Conservation (phyloP, 257 asterid genomes). For the Solanum etuberosum region DNA sequence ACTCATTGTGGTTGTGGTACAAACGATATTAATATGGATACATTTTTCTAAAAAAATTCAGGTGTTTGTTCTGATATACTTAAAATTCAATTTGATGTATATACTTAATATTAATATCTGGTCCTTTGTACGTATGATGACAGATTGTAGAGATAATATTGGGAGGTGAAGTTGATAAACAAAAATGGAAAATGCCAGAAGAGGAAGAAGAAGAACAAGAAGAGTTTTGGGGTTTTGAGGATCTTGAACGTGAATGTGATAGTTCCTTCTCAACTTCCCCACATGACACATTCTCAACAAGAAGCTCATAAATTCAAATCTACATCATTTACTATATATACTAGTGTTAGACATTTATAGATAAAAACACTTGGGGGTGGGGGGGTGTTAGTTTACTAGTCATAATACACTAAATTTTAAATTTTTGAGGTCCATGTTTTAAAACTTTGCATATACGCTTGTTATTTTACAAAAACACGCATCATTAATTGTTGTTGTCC, state of each 20-base stretch:
- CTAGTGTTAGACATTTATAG: neutral
- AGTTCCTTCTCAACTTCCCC: conserved; percentile 51
- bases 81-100: neutral
- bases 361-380: neutral
- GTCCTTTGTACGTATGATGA: neutral
- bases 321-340: neutral
- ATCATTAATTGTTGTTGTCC: neutral
- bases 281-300: conserved; percentile 31
- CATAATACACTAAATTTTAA: neutral
- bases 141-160: conserved; percentile 60
- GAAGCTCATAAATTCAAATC: conserved; percentile 24
- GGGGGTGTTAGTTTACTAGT: neutral
- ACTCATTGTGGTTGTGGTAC: neutral
- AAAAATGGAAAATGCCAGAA: conserved; percentile 63
- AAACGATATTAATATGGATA: neutral
- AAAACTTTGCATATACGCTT: neutral
- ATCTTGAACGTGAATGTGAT: conserved; percentile 72
- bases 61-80: neutral
- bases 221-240: conserved; percentile 83
- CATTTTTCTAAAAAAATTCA: neutral
- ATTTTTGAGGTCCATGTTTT: neutral
- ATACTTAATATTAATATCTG: neutral
- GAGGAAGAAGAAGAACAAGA: conserved; percentile 63
- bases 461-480: neutral
- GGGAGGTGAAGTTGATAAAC: conserved; percentile 49